These are phyloP conservation scores for barley (Hordeum vulgare) DNA, from an alignment of 176 grass and related monocot genomes.

Conservation along the genomic window DNA sequence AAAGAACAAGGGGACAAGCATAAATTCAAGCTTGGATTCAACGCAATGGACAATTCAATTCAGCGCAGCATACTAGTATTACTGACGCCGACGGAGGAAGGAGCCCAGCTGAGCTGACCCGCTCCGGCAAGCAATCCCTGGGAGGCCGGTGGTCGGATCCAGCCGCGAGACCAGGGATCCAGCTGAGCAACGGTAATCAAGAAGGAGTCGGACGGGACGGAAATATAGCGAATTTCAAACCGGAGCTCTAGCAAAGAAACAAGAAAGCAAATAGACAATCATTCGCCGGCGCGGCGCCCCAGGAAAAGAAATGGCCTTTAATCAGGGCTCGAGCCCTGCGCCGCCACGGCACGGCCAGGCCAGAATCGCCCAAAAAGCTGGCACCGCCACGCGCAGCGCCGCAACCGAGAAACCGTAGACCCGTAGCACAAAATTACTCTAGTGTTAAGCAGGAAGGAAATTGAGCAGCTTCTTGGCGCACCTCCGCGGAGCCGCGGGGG, in stretches of 20 bases:
- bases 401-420: not conserved
- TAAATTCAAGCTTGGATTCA: constrained; percentile 14
- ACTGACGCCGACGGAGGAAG: not conserved
- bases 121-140: not conserved
- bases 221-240: not conserved
- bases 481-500: not conserved
- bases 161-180: not conserved
- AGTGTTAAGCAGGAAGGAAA: not conserved
- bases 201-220: no score
- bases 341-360: constrained; percentile 5
- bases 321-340: constrained; percentile 13
- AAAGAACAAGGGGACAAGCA: not conserved
- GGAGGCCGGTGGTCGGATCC: constrained; percentile 8
- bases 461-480: no score
- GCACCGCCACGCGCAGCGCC: not conserved
- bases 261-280: not conserved
- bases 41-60: not conserved
- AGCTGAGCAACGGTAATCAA: not conserved
- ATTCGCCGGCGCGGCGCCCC: constrained; percentile 22
- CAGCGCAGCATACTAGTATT: no score
- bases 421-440: not conserved
- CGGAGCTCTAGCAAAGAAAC: not conserved
- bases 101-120: not conserved
- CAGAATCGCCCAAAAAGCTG: constrained; percentile 28
- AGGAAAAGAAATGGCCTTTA: constrained; percentile 25